Conservation (phyloP, 306 rosid species). For the Quercus wislizeni region DNA sequence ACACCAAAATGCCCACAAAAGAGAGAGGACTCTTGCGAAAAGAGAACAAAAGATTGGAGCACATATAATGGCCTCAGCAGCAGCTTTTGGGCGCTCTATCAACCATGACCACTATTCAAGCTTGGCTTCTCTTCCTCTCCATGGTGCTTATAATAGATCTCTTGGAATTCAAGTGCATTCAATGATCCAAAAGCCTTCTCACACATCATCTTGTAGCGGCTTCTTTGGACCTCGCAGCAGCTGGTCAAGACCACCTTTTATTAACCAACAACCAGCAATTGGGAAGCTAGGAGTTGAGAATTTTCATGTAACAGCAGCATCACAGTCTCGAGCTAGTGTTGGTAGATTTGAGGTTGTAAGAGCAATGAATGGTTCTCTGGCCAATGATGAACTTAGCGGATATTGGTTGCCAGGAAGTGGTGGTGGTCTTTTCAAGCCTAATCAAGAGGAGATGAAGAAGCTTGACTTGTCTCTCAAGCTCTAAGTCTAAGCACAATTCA, state of each 20-base stretch:
- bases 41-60: slow-evolving; percentile 52
- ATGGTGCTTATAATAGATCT: slow-evolving; percentile 35
- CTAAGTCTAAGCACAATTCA: slow-evolving; percentile 4
- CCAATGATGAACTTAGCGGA: slow-evolving; percentile 29
- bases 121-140: slow-evolving; percentile 51
- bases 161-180: slow-evolving; percentile 61
- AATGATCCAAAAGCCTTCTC: slow-evolving; percentile 45
- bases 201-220: slow-evolving; percentile 13
- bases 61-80: slow-evolving; percentile 41
- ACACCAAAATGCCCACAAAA: slow-evolving; percentile 91
- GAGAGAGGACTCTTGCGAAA: slow-evolving; percentile 72
- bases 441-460: slow-evolving; percentile 49
- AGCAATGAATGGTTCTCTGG: slow-evolving; percentile 21
- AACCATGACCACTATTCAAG: slow-evolving; percentile 30
- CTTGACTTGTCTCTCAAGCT: slow-evolving; percentile 74
- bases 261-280: slow-evolving; percentile 43
- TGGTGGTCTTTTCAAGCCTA: slow-evolving; percentile 33
- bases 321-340: slow-evolving; percentile 25
- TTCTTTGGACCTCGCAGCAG: slow-evolving; percentile 32
- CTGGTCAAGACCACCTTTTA: slow-evolving; percentile 42
- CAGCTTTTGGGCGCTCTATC: slow-evolving; percentile 45
- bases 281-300: slow-evolving; percentile 36
- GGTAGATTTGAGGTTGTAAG: slow-evolving; percentile 41
- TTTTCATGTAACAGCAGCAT: slow-evolving; percentile 19
- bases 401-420: slow-evolving; percentile 31